Evolutionary conservation across 2,329 filamentous ascomycete genomes (phyloP).

Genomic region (Colletotrichum tabaci): DNA sequence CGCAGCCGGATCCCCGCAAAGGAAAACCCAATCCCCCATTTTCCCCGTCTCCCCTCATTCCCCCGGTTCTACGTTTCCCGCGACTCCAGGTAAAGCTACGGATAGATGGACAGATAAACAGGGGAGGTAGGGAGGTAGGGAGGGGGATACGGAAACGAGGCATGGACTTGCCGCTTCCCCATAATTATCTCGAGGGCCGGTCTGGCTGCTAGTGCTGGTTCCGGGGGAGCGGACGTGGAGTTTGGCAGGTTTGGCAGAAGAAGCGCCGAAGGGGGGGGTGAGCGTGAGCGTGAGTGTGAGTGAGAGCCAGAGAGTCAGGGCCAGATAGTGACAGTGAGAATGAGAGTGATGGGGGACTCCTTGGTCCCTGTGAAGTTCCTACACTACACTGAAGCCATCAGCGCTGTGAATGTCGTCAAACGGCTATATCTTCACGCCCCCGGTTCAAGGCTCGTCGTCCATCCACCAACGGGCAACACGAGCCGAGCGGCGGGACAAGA

Average conservation of each 20-base stretch:
- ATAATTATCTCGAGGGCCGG: conserved; percentile 21
- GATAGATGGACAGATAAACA: conserved; percentile 1
- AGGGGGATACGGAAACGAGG: background rate
- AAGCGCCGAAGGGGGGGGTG: background rate
- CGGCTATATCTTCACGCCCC: conserved; percentile 3
- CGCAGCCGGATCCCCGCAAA: conserved; percentile 3
- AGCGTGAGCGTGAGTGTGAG: no score
- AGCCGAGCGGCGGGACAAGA: conserved; percentile 30
- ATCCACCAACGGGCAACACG: background rate
- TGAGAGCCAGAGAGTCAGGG: no score
- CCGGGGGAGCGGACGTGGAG: conserved; percentile 36
- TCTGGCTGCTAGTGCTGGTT: conserved; percentile 22
- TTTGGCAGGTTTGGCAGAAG: conserved; percentile 10
- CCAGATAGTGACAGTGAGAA: no score
- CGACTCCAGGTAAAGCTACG: background rate
- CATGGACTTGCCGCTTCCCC: conserved; percentile 13
- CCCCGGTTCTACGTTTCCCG: conserved; percentile 12
- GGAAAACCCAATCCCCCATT: background rate
- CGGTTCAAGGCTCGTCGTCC: background rate
- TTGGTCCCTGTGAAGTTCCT: background rate
- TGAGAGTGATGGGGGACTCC: background rate
- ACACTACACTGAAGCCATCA: background rate
- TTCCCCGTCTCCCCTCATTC: conserved; percentile 30
- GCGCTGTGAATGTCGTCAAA: background rate
- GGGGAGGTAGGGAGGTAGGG: background rate